Percentiles rank a stretch among this genome's conserved stretches.
Evolutionary conservation across 805 yeast genomes (phyloP).

Genomic region (Kluyveromyces starmeri): DNA sequence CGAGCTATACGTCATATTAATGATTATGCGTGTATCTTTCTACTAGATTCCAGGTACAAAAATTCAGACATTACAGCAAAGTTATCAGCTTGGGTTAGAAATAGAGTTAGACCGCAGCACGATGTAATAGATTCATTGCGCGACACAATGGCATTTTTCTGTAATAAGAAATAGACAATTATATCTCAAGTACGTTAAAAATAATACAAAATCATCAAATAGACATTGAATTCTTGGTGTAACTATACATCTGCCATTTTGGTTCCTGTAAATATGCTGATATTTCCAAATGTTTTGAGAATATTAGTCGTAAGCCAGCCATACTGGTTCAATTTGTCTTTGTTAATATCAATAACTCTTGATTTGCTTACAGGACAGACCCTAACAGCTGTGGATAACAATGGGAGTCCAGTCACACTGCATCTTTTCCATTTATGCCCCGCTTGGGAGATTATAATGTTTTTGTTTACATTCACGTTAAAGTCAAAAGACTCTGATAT

Average conservation of each 20-base stretch:
- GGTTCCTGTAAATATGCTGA: slow-evolving; percentile 25
- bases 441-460: slow-evolving; percentile 16
- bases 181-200: too few species aligned
- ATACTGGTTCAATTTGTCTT: slow-evolving; percentile 21
- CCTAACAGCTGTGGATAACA: slow-evolving; percentile 28
- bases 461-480: slow-evolving; percentile 9
- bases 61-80: slow-evolving; percentile 41
- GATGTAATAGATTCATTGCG: slow-evolving; percentile 13
- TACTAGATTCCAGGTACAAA: slow-evolving; percentile 59
- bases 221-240: too few species aligned
- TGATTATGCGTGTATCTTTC: slow-evolving; percentile 70
- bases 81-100: slow-evolving; percentile 66
- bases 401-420: slow-evolving; percentile 31
- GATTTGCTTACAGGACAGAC: slow-evolving; percentile 30
- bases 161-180: too few species aligned
- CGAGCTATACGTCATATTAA: slow-evolving; percentile 77
- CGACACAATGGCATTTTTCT: slow-evolving; percentile 18
- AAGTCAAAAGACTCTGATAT: slow-evolving; percentile 22
- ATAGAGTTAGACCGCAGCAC: slow-evolving; percentile 26
- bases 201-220: too few species aligned
- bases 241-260: slow-evolving; percentile 9
- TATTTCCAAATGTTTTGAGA: slow-evolving; percentile 17
- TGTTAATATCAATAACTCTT: slow-evolving; percentile 23
- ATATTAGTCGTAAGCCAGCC: slow-evolving; percentile 30
- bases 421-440: slow-evolving; percentile 33